Evolutionary conservation across 1,284 basidiomycete species (phyloP).

Genomic region (Cutaneotrichosporon cyanovorans): DNA sequence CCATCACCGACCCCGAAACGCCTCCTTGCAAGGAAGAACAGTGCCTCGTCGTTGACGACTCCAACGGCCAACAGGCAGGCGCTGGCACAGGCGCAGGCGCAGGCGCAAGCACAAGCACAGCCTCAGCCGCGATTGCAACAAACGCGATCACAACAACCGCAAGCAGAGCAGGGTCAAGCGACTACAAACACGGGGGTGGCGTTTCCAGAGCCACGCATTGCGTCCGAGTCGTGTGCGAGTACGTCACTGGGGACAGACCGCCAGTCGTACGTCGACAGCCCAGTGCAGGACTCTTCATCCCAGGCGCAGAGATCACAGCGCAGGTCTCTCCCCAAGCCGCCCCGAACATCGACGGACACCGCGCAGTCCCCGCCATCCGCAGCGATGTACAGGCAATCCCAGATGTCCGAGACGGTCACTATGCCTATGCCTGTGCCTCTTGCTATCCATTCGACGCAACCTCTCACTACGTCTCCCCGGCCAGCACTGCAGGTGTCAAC

Average conservation of each 20-base stretch:
- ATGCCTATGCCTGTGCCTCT: conserved; percentile 11
- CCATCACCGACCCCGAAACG: conserved; percentile 1
- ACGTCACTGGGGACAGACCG: no score
- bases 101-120: no score
- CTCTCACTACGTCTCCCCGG: not conserved
- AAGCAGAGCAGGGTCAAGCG: no score
- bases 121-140: no score
- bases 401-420: conserved; percentile 1
- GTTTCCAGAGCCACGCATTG: not conserved
- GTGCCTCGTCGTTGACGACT: not conserved
- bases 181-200: not conserved
- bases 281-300: not conserved
- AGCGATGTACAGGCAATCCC: not conserved
- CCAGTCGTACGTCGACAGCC: not conserved
- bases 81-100: no score
- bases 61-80: not conserved
- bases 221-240: not conserved
- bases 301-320: conserved; percentile 3
- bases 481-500: not conserved
- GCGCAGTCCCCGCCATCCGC: conserved; percentile 1
- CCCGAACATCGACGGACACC: not conserved
- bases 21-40: not conserved
- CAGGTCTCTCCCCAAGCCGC: conserved; percentile 7
- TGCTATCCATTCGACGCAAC: not conserved
- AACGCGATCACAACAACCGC: no score